These are phyloP conservation scores for Stachybotrys chartarum DNA, from an alignment of 2,329 filamentous ascomycete genomes.

Conservation along the genomic window DNA sequence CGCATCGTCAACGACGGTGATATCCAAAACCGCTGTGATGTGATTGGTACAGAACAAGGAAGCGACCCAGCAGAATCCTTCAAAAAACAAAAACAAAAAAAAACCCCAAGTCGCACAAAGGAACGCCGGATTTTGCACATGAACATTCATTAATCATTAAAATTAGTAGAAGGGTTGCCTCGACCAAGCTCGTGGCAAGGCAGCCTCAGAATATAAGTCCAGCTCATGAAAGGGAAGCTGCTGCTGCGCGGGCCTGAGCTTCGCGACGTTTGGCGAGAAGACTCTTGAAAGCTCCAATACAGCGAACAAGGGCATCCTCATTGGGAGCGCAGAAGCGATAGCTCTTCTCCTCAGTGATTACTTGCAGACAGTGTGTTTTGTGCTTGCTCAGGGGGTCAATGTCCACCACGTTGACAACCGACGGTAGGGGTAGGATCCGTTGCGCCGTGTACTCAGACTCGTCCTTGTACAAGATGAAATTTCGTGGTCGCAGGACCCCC, in stretches of 20 bases:
- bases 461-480: conserved; percentile 87
- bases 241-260: conserved; percentile 38
- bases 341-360: conserved; percentile 88
- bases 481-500: conserved; percentile 81
- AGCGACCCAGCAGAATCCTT: too few species aligned
- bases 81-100: too few species aligned
- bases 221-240: background rate
- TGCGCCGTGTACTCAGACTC: conserved; percentile 83
- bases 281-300: conserved; percentile 88
- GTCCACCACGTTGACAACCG: conserved; percentile 84
- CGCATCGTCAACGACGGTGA: too few species aligned
- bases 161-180: background rate
- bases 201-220: too few species aligned
- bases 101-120: too few species aligned
- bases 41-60: too few species aligned
- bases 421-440: conserved; percentile 70
- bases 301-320: conserved; percentile 77
- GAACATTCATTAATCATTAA: background rate
- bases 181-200: too few species aligned
- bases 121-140: background rate
- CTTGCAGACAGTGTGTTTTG: conserved; percentile 81
- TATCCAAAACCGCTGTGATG: too few species aligned
- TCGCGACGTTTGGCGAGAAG: conserved; percentile 65
- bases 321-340: conserved; percentile 70
- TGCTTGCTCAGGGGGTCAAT: conserved; percentile 80